A percentile compares a stretch with the other conserved stretches of the same genome.
These are phyloP conservation scores for Hymenoscyphus occultus DNA, from an alignment of 2,329 filamentous ascomycete species.

Conservation along the genomic window DNA sequence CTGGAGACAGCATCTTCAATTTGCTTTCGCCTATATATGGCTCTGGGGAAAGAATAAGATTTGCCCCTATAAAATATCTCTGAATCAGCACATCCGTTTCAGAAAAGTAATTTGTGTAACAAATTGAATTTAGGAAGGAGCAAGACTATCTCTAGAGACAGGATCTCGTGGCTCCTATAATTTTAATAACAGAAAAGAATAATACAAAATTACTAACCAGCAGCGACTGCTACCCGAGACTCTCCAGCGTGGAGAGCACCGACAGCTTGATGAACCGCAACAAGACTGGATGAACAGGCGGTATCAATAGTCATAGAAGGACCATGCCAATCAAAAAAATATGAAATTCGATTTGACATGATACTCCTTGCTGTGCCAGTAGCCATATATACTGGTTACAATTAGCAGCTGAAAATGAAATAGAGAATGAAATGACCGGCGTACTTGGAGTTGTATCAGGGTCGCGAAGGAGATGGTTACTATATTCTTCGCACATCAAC, in stretches of 20 bases:
- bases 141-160: too few species aligned
- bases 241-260: constrained; percentile 23
- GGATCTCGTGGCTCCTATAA: too few species aligned
- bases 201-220: too few species aligned
- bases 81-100: too few species aligned
- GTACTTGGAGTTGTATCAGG: constrained; percentile 31
- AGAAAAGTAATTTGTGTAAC: too few species aligned
- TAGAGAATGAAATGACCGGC: too few species aligned
- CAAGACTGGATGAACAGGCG: constrained; percentile 39
- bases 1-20: constrained; percentile 28
- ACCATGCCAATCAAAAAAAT: constrained; percentile 33
- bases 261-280: constrained; percentile 35
- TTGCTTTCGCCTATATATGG: constrained; percentile 32
- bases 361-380: constrained; percentile 37
- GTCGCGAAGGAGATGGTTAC: constrained; percentile 34
- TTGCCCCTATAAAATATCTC: constrained; percentile 14
- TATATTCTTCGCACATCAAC: constrained; percentile 30
- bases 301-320: constrained; percentile 41
- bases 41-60: constrained; percentile 18
- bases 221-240: constrained; percentile 16
- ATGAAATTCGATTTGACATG: constrained; percentile 42
- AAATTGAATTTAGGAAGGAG: too few species aligned
- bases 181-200: too few species aligned
- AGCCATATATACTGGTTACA: constrained; percentile 31
- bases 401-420: too few species aligned